Evolutionary conservation across 495 filamentous ascomycete species (phyloP).

Genomic region (Aspergillus homomorphus): DNA sequence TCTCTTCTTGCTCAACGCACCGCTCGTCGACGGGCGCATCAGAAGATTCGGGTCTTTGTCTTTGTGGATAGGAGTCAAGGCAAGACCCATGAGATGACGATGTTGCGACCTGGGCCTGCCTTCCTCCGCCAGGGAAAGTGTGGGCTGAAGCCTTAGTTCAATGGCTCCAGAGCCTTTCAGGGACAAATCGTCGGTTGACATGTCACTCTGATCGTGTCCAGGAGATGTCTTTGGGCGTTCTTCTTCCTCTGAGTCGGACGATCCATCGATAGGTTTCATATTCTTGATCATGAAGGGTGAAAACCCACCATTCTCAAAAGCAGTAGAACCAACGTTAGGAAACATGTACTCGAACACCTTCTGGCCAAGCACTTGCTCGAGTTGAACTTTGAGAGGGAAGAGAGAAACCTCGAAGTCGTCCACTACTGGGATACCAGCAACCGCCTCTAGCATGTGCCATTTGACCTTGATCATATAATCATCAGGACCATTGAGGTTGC

Average conservation of each 20-base stretch:
- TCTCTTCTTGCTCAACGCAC: conserved; percentile 53
- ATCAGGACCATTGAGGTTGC: conserved; percentile 47
- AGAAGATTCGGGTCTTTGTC: conserved; percentile 32
- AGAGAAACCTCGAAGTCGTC: conserved; percentile 95
- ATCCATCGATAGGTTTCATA: conserved; percentile 55
- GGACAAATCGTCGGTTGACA: conserved; percentile 34
- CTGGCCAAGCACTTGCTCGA: conserved; percentile 90
- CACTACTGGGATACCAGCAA: conserved; percentile 95
- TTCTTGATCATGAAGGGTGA: conserved; percentile 84
- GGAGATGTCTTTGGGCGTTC: conserved; percentile 28
- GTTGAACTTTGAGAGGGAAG: conserved; percentile 88
- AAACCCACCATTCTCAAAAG: conserved; percentile 60
- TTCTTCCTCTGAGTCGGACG: conserved; percentile 50
- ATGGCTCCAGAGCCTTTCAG: conserved; percentile 63
- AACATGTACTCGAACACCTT: conserved; percentile 98
- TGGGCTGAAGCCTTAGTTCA: conserved; percentile 75
- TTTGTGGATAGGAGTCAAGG: conserved; percentile 39
- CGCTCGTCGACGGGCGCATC: conserved; percentile 32
- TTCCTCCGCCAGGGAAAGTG: conserved; percentile 60
- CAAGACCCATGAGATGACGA: conserved; percentile 45
- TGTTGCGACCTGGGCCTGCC: conserved; percentile 32
- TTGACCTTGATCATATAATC: conserved; percentile 84
- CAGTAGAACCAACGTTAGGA: conserved; percentile 65
- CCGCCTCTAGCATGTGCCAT: conserved; percentile 97
- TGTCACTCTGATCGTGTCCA: conserved; percentile 28